These are phyloP conservation scores for Sporothrix pallida DNA, from an alignment of 2,329 filamentous ascomycete genomes.

Conservation along the genomic window DNA sequence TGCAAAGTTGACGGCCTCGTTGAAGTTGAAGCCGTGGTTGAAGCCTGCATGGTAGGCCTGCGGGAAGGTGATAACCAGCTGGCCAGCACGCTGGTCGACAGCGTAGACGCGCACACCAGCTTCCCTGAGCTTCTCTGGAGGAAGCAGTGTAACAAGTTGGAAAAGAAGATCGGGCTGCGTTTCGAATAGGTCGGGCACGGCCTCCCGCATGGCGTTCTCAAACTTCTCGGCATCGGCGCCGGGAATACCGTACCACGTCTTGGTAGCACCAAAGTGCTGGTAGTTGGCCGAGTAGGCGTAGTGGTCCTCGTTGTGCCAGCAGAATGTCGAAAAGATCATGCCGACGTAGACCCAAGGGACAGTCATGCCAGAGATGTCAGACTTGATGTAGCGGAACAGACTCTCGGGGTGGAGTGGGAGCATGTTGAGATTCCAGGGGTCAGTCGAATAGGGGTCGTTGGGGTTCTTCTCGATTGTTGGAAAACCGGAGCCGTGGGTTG, in stretches of 20 bases:
- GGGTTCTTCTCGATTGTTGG: conserved; percentile 93
- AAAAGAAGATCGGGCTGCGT: conserved; percentile 96
- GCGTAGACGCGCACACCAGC: conserved; percentile 93
- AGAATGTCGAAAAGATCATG: conserved; percentile 99
- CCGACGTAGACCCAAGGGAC: conserved; percentile 99
- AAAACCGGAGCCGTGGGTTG: conserved; percentile 95
- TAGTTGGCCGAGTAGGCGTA: conserved; percentile 98
- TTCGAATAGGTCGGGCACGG: conserved; percentile 94
- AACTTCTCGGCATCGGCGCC: conserved; percentile 93
- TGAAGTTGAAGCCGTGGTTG: conserved; percentile 99
- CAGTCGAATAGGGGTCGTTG: conserved; percentile 81
- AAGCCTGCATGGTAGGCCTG: conserved; percentile 98
- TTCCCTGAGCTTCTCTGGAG: conserved; percentile 89
- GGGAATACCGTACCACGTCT: conserved; percentile 99
- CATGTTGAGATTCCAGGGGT: conserved; percentile 95
- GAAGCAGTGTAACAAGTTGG: conserved; percentile 94
- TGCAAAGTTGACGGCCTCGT: conserved; percentile 98
- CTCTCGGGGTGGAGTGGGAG: conserved; percentile 90
- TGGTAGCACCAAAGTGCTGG: conserved; percentile 96
- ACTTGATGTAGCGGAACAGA: conserved; percentile 95
- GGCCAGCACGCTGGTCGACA: conserved; percentile 92
- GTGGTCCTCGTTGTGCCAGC: conserved; percentile 99
- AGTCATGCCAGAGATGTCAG: conserved; percentile 98
- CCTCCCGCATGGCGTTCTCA: conserved; percentile 91
- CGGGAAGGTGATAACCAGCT: conserved; percentile 95